Base-by-base conservation (phyloP, 2,329 filamentous ascomycete species). In the Penicillium psychrosexuale region DNA sequence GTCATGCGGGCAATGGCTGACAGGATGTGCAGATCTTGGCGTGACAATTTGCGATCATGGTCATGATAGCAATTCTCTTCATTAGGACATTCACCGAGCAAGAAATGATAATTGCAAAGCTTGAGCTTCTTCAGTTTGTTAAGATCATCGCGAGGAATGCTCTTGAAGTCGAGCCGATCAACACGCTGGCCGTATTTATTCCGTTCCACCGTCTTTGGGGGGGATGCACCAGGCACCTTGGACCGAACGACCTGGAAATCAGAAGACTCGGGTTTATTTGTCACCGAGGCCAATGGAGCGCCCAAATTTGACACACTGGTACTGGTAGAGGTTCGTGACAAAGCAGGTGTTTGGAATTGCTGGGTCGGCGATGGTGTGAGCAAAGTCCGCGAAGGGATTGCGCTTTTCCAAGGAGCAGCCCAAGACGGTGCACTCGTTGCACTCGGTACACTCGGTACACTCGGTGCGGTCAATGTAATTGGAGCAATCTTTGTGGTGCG, bases 1-100 rank as follows among this genome's bases (percentile, higher is more conserved):
- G 82, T 84, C 82, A 85, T 84, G 47, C 84, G 80, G 45, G 84
- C 83, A 19, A 86, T 81, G 24, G 82, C 78, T 27, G 78, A 77
- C 51, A 86, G 70, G n/a, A 79, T 79, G 19, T 77, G 74, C 47
- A 80, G 66, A 62, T 86, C 83, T 31, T 74, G 73, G 47, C 75
- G 75, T n/a, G 73, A 80, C 34, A 84, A 74, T 56, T 80, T 78
- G 66, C 80, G 79, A 33, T 77, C 71, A 66, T 86, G 83, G 8
- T 81, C 81, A 57, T 76, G 74, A 52, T 74, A 72, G 64, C 84
- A 87, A 17, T 76, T 75, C 40, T 76, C 62, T 40, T 65, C 75
- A 61, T 80, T 82, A 5, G 82, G 79, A 61, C 84, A 86, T 59
- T 82, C 81, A 30, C 77, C 75, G 40, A 83, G 78, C 24, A 87